Conservation (phyloP, 192 early-diverging fungal genomes). For the Coemansia sp. region DNA sequence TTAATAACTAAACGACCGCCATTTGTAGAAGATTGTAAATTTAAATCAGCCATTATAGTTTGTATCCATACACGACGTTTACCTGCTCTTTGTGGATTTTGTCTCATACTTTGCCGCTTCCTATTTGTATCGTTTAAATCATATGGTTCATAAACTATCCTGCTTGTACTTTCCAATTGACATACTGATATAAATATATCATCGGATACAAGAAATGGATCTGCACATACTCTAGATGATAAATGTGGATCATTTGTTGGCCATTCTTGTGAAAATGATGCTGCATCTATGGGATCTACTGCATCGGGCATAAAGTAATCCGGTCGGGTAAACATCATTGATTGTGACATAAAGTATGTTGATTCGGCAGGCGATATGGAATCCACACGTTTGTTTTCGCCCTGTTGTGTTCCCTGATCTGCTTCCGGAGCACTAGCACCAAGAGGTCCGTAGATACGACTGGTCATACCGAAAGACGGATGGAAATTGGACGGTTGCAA, state of each 20-base stretch:
- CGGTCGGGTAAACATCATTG: constrained; percentile 30
- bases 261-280: constrained; percentile 22
- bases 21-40: constrained; percentile 13
- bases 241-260: constrained; percentile 29
- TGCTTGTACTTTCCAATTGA: constrained; percentile 15
- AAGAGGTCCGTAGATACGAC: constrained; percentile 37
- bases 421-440: too few species aligned
- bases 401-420: too few species aligned
- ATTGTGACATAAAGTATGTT: constrained; percentile 34
- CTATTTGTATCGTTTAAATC: constrained; percentile 32
- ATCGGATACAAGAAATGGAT: constrained; percentile 33
- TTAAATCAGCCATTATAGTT: constrained; percentile 24
- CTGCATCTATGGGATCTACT: constrained; percentile 6
- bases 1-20: constrained; percentile 34
- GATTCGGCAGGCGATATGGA: constrained; percentile 21
- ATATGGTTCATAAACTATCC: constrained; percentile 28
- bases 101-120: constrained; percentile 4
- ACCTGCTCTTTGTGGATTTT: constrained; percentile 11
- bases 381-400: too few species aligned
- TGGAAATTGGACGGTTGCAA: constrained; percentile 35
- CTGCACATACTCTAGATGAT: constrained; percentile 32
- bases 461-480: constrained; percentile 44
- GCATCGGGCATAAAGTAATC: constrained; percentile 35
- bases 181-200: constrained; percentile 38
- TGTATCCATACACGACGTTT: constrained; percentile 43